phyloP scores from a whole-genome alignment of 768 basidiomycete species.

The Mycena indigotica region DNA sequence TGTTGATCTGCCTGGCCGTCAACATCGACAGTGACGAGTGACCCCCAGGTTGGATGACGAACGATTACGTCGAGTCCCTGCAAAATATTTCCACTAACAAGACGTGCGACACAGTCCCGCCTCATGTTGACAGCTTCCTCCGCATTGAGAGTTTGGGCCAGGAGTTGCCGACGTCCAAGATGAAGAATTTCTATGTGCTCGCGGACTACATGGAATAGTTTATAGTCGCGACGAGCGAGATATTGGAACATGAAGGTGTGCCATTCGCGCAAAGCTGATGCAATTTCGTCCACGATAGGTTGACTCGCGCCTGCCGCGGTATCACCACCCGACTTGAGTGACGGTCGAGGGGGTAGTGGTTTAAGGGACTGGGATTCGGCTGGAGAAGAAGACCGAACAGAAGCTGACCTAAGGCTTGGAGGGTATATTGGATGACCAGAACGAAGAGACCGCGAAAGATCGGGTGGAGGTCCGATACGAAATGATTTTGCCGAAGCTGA shows the following conservation, averaged over 20 bases:
- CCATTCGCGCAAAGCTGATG: constrained; percentile 96
- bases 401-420: constrained; percentile 59
- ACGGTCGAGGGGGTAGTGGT: constrained; percentile 85
- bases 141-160: constrained; percentile 81
- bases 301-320: constrained; percentile 80
- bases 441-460: constrained; percentile 72
- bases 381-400: constrained; percentile 58
- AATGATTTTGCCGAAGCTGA: constrained; percentile 58
- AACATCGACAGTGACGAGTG: constrained; percentile 86
- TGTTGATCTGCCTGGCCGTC: constrained; percentile 79
- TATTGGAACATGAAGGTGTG: constrained; percentile 90
- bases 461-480: constrained; percentile 72
- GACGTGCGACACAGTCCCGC: constrained; percentile 81
- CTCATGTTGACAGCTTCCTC: constrained; percentile 85
- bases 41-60: constrained; percentile 91
- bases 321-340: constrained; percentile 93
- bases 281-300: constrained; percentile 96
- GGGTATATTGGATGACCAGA: constrained; percentile 74
- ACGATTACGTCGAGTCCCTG: constrained; percentile 95
- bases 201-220: constrained; percentile 81
- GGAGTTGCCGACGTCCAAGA: constrained; percentile 85
- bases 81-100: constrained; percentile 88
- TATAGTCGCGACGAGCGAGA: constrained; percentile 86
- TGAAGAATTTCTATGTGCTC: constrained; percentile 91
- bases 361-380: constrained; percentile 67